Evolutionary conservation across 306 rosid species (phyloP), one percentile per base, ranked within the genome.

Genomic region (Crataegus laevigata): DNA sequence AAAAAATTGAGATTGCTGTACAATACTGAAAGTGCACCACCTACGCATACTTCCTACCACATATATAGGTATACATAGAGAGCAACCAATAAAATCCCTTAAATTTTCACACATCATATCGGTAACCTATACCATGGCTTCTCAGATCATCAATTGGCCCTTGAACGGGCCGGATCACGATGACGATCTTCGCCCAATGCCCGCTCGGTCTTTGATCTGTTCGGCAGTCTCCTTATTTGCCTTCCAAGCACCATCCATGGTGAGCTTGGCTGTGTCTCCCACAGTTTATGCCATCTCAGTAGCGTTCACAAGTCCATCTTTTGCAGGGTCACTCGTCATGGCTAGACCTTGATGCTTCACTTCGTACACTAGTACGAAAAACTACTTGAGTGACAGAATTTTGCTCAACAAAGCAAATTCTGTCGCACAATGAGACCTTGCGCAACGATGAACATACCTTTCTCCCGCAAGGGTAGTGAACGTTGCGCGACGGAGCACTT

Each of bases 171-270:
- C 9, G 6, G 25, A 6, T 54, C 25, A 54, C 1, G 11, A 54
- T 21, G 59, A 54, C 11, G 59, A 51, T 66, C 78, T 67, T 59
- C 19, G 40, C 66, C 77, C 3, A 0, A 34, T 34, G 4, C 19
- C 54, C 54, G 1, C 17, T 2, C 51, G 22, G 21, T 60, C 71
- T 47, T 45, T 52, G 52, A 65, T 51, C 54, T 85, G 69, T 18
- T 78, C 30, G 57, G 83, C 12, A 30, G 67, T 17, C 11, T 83
- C 71, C 66, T 67, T 36, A n/a, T 80, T 77, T n/a, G 82, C 80
- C 3, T 38, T 40, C 86, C 80, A 82, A 40, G 80, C 75, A 63
- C 80, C 86, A 82, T 82, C 82, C 81, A 80, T 54, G 45, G 78
- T 66, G 5, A 68, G 74, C 69, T 79, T 82, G 3, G 83, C 81